Base-by-base conservation (phyloP, 345 rosid species). In the Boechera retrofracta region DNA sequence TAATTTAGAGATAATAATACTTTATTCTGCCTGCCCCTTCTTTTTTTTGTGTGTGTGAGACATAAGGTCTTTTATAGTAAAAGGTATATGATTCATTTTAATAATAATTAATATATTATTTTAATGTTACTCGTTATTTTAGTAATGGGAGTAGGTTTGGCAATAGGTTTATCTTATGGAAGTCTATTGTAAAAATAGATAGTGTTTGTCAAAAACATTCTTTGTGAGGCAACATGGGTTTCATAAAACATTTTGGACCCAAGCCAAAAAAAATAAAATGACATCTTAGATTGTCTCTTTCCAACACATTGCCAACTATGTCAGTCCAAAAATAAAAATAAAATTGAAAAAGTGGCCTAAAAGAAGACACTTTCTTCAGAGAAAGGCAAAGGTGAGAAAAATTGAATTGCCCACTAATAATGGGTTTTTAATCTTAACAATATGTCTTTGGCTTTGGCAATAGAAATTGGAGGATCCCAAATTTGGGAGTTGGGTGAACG, bases 341-440 rank as follows among this genome's bases (percentile, higher is more conserved):
- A 71, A 71, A 18, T 65, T 74, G 79, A 35, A 56, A 65, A 78
- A 79, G 85, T 73, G 53, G 75, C 45, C 76, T 54, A 44, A 83
- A 21, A 83, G 79, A 73, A 2, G 26, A 80, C 72, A 52, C 87
- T 91, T 87, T 82, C 92, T 91, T 87, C 84, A 63, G 62, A 60
- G 78, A 85, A 87, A 87, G 83, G 97, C 77, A 91, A 89, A 82
- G 78, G 64, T 71, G 21, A 68, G 75, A 42, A 35, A 74, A 73
- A 80, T 55, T 73, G 60, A 79, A 79, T 73, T 67, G 29, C 69
- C 85, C 81, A 74, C 75, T 54, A 21, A 47, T 12, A 44, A 51
- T 74, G 56, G 73, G 74, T 61, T 78, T 45, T 65, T 36, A 67
- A 65, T 58, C 44, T 78, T 65, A 65, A 36, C 64, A 63, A 58